Conservation (phyloP, 345 rosid species). For the Rhizophora apiculata region DNA sequence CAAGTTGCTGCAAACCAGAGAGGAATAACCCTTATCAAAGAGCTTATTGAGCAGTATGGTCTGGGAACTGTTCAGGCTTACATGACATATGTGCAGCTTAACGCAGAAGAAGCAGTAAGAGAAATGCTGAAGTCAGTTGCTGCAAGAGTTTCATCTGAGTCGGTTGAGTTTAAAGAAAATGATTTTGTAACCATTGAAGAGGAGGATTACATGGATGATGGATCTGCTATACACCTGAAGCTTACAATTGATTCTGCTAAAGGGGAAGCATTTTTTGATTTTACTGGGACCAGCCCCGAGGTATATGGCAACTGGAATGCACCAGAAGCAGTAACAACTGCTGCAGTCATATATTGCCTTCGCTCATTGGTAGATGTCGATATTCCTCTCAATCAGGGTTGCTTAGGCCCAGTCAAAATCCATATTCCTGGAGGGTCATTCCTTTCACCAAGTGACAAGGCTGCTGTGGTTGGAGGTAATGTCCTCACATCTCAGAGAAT, state of each 20-base stretch:
- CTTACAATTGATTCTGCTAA: constrained; percentile 60
- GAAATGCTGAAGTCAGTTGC: constrained; percentile 94
- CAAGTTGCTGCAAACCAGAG: constrained; percentile 98
- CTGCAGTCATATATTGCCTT: constrained; percentile 93
- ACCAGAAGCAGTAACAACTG: constrained; percentile 92
- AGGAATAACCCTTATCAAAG: constrained; percentile 81
- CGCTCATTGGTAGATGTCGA: constrained; percentile 84
- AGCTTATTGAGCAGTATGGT: constrained; percentile 82
- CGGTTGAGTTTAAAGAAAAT: constrained; percentile 23
- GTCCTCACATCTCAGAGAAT: constrained; percentile 91
- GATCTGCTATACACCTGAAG: constrained; percentile 70
- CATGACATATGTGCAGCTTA: constrained; percentile 84
- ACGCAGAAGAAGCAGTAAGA: constrained; percentile 93
- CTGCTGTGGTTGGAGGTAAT: constrained; percentile 98
- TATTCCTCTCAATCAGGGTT: constrained; percentile 95
- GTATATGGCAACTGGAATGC: constrained; percentile 98
- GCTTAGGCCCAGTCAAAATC: constrained; percentile 83
- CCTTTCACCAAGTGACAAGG: constrained; percentile 88
- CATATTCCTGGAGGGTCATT: constrained; percentile 73
- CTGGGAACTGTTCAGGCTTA: constrained; percentile 85
- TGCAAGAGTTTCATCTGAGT: constrained; percentile 42
- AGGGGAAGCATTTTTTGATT: constrained; percentile 90
- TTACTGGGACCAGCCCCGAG: constrained; percentile 85
- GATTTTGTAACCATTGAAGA: constrained; percentile 56
- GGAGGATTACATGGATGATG: constrained; percentile 96